Evolutionary conservation across 169 alveolate genomes (phyloP).

Genomic region (Plasmodium relictum): DNA sequence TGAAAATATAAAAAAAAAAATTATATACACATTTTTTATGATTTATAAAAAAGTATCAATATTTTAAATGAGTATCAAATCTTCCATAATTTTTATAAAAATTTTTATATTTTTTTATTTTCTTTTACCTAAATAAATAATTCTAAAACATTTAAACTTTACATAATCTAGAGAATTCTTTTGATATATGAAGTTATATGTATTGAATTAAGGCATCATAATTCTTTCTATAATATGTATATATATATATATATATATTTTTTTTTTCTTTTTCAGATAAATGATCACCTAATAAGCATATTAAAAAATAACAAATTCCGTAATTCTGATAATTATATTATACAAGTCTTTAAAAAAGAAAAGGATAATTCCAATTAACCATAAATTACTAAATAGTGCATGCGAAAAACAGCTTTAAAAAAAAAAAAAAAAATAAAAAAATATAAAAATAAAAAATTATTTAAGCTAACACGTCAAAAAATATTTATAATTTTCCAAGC

Average conservation of each 20-base stretch:
- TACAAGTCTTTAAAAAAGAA: slow-evolving; percentile 69
- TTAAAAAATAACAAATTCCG: slow-evolving; percentile 57
- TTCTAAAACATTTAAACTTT: too few relatives aligned
- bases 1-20: too few relatives aligned
- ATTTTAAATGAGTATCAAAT: too few relatives aligned
- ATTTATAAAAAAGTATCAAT: too few relatives aligned
- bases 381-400: slow-evolving; percentile 31
- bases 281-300: slow-evolving; percentile 44
- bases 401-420: slow-evolving; percentile 62
- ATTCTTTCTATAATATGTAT: too few relatives aligned
- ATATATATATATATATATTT: neutral
- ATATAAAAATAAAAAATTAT: slow-evolving; percentile 19
- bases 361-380: slow-evolving; percentile 16
- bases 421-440: slow-evolving; percentile 48
- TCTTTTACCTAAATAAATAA: too few relatives aligned
- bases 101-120: too few relatives aligned
- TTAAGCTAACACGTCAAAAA: neutral
- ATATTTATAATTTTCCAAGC: neutral
- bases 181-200: too few relatives aligned
- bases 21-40: too few relatives aligned
- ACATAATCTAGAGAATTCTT: too few relatives aligned
- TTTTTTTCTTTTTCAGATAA: slow-evolving; percentile 55
- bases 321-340: slow-evolving; percentile 66
- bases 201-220: too few relatives aligned
- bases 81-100: too few relatives aligned